Evolutionary conservation across 305 asterid species (phyloP), one percentile per base, ranked within the genome.

Genomic region (Fraxinus sp.): DNA sequence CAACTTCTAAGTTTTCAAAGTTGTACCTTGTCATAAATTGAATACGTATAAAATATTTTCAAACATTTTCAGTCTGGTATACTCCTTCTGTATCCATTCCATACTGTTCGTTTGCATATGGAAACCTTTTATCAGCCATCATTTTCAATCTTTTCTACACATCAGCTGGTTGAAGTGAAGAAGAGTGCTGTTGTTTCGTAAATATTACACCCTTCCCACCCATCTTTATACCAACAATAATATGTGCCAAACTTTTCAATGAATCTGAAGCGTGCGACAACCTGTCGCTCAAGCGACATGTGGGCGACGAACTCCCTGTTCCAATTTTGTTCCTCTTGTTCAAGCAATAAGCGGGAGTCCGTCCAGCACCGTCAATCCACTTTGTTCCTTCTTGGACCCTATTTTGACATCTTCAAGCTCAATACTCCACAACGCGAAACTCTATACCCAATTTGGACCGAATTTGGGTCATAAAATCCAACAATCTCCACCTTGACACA

Each of bases 191-290:
- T 79, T 95, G 98, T 85, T 95, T 95, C 91, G 89, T 49, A 86
- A 89, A 94, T 82, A 93, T 88, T 30, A 94, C 98, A 89, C 94
- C 98, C 86, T 93, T 94, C 74, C 97, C 99, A 55, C 99, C 99
- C 97, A 94, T 95, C 94, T 93, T 93, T 57, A 95, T 85, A 79
- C 98, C 99, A 84, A 92, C 99, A 82, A 95, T 90, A 73, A 94
- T 83, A 85, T 94, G 99, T 95, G 79, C 99, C 99, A 86, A 88
- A 95, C 88, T 88, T 94, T 83, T 88, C 91, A 81, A 95, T 94
- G 85, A 95, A 95, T 95, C 98, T 95, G 93, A 46, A 80, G 6
- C 36, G 6, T 5, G 36, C 36, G 6, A 33, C 36, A 4, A 4
- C 6, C 36, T 33, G 36, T 33, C 36, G 6, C 36, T 33, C 6